Conservation (phyloP, 805 yeast species). For the Isabelozyma rhagii region DNA sequence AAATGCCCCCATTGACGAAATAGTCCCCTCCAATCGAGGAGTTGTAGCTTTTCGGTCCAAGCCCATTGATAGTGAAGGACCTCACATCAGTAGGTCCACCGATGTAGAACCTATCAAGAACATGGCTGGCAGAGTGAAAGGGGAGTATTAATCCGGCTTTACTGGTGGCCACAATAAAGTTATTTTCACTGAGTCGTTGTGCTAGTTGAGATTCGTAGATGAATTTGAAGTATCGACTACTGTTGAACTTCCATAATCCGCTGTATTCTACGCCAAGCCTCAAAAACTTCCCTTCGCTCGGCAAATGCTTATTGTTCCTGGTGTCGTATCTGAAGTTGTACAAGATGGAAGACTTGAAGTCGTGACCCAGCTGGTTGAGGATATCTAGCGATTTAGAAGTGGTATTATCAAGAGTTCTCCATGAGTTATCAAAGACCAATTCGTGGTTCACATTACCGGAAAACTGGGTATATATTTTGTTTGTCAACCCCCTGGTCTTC, state of each 20-base stretch:
- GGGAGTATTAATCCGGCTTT: constrained; percentile 33
- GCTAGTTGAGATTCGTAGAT: constrained; percentile 40
- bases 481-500: constrained; percentile 39
- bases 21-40: constrained; percentile 53
- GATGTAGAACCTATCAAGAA: constrained; percentile 51
- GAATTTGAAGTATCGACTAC: constrained; percentile 38
- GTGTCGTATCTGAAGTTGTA: constrained; percentile 43
- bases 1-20: constrained; percentile 44
- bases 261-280: constrained; percentile 35
- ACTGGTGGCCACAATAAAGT: constrained; percentile 22
- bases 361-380: constrained; percentile 41
- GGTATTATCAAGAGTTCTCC: constrained; percentile 30
- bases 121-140: constrained; percentile 21
- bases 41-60: constrained; percentile 53
- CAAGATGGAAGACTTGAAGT: constrained; percentile 42
- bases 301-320: constrained; percentile 41
- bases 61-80: constrained; percentile 48
- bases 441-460: constrained; percentile 43
- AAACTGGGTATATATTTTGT: constrained; percentile 37
- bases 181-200: constrained; percentile 11
- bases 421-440: constrained; percentile 42
- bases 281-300: constrained; percentile 37
- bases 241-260: constrained; percentile 25
- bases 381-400: constrained; percentile 28
- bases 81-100: constrained; percentile 64